phyloP scores from a whole-genome alignment of 2,329 filamentous ascomycete genomes.

The Calonectria crousiana region DNA sequence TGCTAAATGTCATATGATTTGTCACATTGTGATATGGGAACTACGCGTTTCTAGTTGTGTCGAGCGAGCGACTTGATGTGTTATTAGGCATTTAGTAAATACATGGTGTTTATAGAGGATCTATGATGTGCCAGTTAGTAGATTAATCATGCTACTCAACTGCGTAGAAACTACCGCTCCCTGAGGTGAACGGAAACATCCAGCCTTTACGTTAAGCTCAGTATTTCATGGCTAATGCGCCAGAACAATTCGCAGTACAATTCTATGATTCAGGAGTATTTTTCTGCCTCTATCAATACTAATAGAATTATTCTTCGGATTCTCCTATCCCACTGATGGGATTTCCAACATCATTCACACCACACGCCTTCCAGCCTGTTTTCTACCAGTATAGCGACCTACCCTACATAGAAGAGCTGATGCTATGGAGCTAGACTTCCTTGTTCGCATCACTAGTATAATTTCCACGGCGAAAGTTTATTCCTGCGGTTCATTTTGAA shows the following conservation, averaged over 20 bases:
- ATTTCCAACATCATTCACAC: background rate
- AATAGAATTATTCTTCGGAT: background rate
- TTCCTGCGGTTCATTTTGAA: background rate
- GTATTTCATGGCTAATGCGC: background rate
- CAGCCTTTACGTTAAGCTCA: background rate
- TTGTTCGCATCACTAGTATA: background rate
- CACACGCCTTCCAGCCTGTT: background rate
- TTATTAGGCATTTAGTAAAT: background rate
- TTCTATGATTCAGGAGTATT: background rate
- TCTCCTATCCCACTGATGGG: background rate
- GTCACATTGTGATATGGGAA: background rate
- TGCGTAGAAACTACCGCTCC: rapidly evolving
- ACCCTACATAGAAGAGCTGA: background rate
- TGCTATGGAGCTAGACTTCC: background rate
- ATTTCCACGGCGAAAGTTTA: background rate
- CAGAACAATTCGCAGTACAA: background rate
- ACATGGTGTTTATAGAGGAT: background rate
- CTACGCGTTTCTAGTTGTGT: background rate
- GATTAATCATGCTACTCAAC: background rate
- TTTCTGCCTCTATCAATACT: background rate
- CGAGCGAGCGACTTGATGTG: background rate
- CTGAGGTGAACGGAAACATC: background rate
- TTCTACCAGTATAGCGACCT: background rate
- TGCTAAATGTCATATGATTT: background rate
- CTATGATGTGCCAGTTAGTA: background rate